Base-by-base conservation (phyloP, 495 filamentous ascomycete genomes). In the Hypoxylon rickii region DNA sequence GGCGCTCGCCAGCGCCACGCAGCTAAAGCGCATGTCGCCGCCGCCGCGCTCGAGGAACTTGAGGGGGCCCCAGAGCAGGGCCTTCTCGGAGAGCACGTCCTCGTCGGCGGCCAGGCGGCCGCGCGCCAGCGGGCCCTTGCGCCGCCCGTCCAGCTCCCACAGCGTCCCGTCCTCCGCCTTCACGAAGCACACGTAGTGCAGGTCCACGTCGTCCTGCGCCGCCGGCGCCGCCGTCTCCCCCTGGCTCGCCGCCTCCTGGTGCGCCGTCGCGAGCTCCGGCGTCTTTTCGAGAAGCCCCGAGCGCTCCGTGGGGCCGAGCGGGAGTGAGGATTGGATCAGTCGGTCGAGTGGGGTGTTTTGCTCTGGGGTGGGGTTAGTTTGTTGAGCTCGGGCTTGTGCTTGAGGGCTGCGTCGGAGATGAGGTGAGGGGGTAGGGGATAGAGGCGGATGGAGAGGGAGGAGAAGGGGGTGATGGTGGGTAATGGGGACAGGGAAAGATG, bases 141-240 rank as follows among this genome's bases (percentile, higher is more conserved):
- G 71, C 29, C 85, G 64, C 7, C 92, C 90, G 76, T 96, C 90
- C 54, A 96, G 73, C 79, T 95, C 92, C 85, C 92, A 96, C 55
- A 96, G 66, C 55, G 78, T 78, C 37, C 84, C 84, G 73, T 86
- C 76, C n/a, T 65, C 71, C 1, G 81, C 82, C 75, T 87, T 90
- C 4, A 93, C 89, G 76, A 96, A 95, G 53, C 83, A 86, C 55
- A 96, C 89, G 74, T 90, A 95, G 69, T 96, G 91, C 66, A 88
- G 69, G 64, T 90, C 87, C 18, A 90, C 80, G 67, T 83, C 77
- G 65, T 85, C 86, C 52, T 79, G 76, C 7, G 86, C 86, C 62
- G 71, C 72, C 15, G 89, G 90, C 40, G 89, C 86, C 29, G 70
- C 72, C 3, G 89, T 90, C 71, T 90, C 88, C 7, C 92, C 93